Percentiles rank a stretch among this genome's conserved stretches.
These are phyloP conservation scores for Cornus kousa DNA, from an alignment of 148 eudicot species.

Conservation along the genomic window DNA sequence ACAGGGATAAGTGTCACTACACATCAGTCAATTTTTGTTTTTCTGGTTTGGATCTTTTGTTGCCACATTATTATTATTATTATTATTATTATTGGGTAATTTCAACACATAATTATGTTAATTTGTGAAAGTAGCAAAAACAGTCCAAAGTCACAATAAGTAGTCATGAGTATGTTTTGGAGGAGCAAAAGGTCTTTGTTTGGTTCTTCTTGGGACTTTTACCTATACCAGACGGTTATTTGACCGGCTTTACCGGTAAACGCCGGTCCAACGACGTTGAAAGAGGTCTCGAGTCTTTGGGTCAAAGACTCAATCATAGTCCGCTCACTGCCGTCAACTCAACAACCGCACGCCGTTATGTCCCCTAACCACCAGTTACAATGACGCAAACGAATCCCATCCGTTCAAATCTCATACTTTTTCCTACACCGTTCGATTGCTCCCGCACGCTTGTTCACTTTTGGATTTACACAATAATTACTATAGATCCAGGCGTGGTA, in stretches of 20 bases:
- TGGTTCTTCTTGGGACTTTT: no score
- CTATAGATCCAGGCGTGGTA: constrained; percentile 19
- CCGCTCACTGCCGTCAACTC: neutral
- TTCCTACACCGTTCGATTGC: constrained; percentile 7
- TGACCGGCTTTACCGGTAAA: constrained; percentile 2
- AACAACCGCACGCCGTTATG: constrained; percentile 15
- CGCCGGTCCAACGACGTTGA: neutral
- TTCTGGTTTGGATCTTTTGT: no score
- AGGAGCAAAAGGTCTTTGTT: no score
- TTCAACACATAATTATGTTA: no score
- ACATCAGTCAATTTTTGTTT: no score
- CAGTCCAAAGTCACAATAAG: no score
- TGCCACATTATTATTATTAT: no score
- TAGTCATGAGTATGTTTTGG: no score
- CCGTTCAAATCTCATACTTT: neutral
- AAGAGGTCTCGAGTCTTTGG: neutral
- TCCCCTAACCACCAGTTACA: constrained; percentile 17
- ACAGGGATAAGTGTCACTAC: no score
- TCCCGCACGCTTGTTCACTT: constrained; percentile 6
- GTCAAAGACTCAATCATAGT: neutral
- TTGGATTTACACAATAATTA: constrained; percentile 18
- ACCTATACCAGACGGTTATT: no score
- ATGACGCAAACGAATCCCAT: constrained; percentile 14
- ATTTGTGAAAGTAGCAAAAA: no score
- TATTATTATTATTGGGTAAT: no score